These are phyloP conservation scores for Ganoderma boninense DNA, from an alignment of 1,284 basidiomycete genomes.

Conservation along the genomic window DNA sequence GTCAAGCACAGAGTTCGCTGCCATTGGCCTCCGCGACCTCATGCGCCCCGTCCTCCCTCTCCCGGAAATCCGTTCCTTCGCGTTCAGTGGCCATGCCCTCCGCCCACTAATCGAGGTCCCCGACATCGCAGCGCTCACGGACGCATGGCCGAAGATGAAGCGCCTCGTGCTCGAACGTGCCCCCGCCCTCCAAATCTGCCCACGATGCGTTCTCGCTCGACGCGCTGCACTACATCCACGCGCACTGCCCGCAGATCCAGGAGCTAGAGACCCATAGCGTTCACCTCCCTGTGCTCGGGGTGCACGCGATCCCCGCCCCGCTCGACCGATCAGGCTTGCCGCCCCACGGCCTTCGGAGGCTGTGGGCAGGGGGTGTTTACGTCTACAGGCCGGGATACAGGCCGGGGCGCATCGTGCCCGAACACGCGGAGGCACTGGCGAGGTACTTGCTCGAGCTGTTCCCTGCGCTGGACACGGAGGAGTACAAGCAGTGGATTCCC, in stretches of 20 bases:
- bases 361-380: background rate
- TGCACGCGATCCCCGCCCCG: background rate
- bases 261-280: background rate
- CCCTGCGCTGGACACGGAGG: background rate
- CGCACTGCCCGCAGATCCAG: background rate
- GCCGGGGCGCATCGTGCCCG: no score
- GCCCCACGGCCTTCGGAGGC: background rate
- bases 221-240: background rate
- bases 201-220: background rate
- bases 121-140: background rate
- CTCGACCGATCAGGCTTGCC: background rate
- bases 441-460: constrained; percentile 1
- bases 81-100: background rate
- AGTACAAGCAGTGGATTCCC: no score
- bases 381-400: no score
- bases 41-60: background rate
- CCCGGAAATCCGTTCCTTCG: background rate
- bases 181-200: no score
- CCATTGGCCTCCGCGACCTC: background rate
- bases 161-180: background rate
- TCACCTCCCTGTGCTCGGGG: background rate
- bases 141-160: background rate
- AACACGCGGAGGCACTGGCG: background rate
- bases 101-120: background rate
- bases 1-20: background rate